Evolutionary conservation across 1,139 yeast genomes (phyloP).

Genomic region (Taiozyma sp.): DNA sequence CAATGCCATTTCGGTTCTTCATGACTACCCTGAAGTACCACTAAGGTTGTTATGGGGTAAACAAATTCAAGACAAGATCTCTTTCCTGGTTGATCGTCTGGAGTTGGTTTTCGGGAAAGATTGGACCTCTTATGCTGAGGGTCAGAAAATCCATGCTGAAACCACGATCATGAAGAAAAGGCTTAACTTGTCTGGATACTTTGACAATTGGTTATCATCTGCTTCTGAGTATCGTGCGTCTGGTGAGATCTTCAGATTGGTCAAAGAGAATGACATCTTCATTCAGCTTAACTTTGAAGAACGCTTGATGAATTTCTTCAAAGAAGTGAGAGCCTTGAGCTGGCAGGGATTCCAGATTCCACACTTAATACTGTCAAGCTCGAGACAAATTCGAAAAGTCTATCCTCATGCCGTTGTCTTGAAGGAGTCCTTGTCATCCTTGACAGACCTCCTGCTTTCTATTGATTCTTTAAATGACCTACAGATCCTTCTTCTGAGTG

Average conservation of each 20-base stretch:
- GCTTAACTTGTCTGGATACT: constrained; percentile 39
- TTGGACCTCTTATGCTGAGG: constrained; percentile 76
- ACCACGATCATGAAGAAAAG: constrained; percentile 40
- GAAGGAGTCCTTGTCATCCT: constrained; percentile 41
- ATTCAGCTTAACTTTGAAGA: constrained; percentile 49
- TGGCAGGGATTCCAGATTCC: constrained; percentile 62
- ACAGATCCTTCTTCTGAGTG: constrained; percentile 39
- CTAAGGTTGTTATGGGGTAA: constrained; percentile 46
- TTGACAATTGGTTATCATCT: constrained; percentile 43
- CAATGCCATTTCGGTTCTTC: constrained; percentile 27
- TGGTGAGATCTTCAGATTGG: constrained; percentile 37
- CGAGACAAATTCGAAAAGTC: constrained; percentile 42
- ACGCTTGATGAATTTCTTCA: constrained; percentile 38
- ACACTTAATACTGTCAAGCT: constrained; percentile 36
- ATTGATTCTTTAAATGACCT: constrained; percentile 35
- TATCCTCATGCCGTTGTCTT: constrained; percentile 58
- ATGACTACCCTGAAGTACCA: constrained; percentile 44
- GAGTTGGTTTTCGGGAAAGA: constrained; percentile 60
- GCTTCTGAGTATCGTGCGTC: constrained; percentile 25
- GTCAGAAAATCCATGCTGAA: constrained; percentile 55
- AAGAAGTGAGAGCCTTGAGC: constrained; percentile 50
- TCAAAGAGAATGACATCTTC: constrained; percentile 21
- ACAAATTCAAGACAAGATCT: constrained; percentile 42
- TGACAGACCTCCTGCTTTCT: constrained; percentile 22
- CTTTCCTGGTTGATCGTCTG: constrained; percentile 36